A percentile compares a stretch with the other conserved stretches of the same genome.
These are phyloP conservation scores for Aspergillus sp. DNA, from an alignment of 2,329 filamentous ascomycete species.

Conservation along the genomic window DNA sequence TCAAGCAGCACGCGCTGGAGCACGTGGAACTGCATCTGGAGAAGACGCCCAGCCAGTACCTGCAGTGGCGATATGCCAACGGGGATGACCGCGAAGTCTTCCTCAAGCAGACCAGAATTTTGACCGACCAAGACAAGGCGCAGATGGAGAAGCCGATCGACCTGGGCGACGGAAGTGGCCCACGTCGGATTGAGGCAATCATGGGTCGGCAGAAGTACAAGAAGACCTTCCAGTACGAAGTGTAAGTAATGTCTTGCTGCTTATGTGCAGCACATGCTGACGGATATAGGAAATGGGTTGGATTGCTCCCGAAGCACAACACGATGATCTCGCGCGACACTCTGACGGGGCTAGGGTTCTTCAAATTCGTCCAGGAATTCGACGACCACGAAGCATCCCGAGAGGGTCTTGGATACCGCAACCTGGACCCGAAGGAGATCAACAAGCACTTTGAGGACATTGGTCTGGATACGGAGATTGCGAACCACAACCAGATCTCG, in stretches of 20 bases:
- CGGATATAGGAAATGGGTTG: conserved; percentile 67
- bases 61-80: conserved; percentile 96
- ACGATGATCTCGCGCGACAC: conserved; percentile 88
- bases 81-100: conserved; percentile 94
- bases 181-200: conserved; percentile 70
- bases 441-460: conserved; percentile 97
- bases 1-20: conserved; percentile 97
- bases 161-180: conserved; percentile 69
- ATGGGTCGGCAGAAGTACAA: conserved; percentile 98
- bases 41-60: conserved; percentile 97
- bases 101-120: conserved; percentile 90
- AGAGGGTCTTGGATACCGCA: conserved; percentile 92
- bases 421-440: conserved; percentile 86
- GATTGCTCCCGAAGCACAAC: conserved; percentile 86
- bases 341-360: conserved; percentile 72
- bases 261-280: too few species aligned
- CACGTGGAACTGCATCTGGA: conserved; percentile 99
- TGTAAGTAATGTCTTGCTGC: conserved; percentile 54
- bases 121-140: conserved; percentile 72
- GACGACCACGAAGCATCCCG: conserved; percentile 98
- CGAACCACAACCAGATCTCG: conserved; percentile 96
- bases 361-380: conserved; percentile 93
- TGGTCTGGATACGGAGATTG: conserved; percentile 92
- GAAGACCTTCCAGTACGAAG: conserved; percentile 97
- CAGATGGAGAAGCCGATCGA: conserved; percentile 92